Evolutionary conservation across 2,329 filamentous ascomycete species (phyloP), one percentile per base, ranked within the genome.

Genomic region (Coniochaeta sp.): DNA sequence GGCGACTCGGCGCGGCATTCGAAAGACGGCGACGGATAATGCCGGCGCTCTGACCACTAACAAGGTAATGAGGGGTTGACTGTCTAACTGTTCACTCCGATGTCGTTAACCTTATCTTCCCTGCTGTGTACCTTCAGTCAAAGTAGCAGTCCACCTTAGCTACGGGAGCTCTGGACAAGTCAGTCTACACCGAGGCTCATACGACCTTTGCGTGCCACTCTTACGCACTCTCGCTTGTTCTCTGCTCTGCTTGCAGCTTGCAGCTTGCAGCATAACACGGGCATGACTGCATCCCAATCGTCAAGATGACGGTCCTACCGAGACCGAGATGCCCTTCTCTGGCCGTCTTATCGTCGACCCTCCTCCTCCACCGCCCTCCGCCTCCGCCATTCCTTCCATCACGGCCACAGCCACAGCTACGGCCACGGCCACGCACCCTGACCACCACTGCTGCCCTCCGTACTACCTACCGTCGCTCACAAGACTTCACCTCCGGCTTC

Each of bases 401-500:
- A 4, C 30, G 24, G n/a, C n/a, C n/a, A n/a, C n/a, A n/a, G n/a
- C n/a, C n/a, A n/a, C n/a, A n/a, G n/a, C n/a, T n/a, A n/a, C n/a
- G n/a, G n/a, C n/a, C 42, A 4, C 30, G 24, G n/a, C 38, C 59
- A 26, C 19, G 42, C 56, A 44, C 68, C 69, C 55, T 52, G 6
- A 30, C 47, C 10, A 55, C 61, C 24, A 72, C 73, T 24, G 64
- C 66, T 40, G 54, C 64, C 28, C 62, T 68, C 10, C 67, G 62
- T 36, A 66, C 68, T 22, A 65, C 70, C 28, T 69, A 74, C 9
- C 74, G 77, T 61, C 76, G 80, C 50, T 76, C 74, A 19, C 70
- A 75, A 16, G 79, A 82, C 68, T 79, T 85, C 68, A 81, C 79
- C 66, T 81, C 82, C 1, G 82, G 83, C 58, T 86, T 82, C 67